Percentiles rank a stretch among this genome's conserved stretches.
These are phyloP conservation scores for Effrenium voratum DNA, from an alignment of 73 alveolate species.

Conservation along the genomic window DNA sequence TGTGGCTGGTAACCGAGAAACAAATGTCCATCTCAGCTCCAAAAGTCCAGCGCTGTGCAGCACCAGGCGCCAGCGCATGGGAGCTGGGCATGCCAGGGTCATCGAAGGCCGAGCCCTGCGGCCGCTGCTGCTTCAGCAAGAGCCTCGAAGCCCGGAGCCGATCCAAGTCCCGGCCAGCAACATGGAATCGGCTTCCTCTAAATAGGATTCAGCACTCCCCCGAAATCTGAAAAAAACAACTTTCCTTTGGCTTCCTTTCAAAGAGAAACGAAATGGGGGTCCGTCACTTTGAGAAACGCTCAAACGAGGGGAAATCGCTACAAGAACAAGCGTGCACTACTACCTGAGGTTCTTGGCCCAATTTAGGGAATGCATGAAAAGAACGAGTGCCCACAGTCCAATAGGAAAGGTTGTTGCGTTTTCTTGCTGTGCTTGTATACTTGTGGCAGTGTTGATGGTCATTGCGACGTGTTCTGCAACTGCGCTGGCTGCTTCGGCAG, in stretches of 20 bases:
- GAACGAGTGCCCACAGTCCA: no score
- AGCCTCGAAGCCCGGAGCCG: constrained; percentile 33
- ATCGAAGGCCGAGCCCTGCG: constrained; percentile 51
- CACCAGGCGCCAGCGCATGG: constrained; percentile 48
- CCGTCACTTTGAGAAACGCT: background rate
- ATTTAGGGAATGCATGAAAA: no score
- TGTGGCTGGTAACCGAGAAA: background rate
- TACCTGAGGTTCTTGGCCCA: no score
- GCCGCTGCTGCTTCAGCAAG: constrained; percentile 69
- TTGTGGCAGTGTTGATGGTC: background rate
- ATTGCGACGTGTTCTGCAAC: background rate
- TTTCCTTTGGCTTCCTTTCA: no score
- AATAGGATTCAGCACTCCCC: no score
- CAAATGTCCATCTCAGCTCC: background rate
- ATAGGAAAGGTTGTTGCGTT: no score
- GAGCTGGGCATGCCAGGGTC: constrained; percentile 90
- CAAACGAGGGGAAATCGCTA: no score
- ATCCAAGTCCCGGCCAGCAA: no score
- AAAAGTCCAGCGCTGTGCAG: background rate
- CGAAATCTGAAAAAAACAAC: no score
- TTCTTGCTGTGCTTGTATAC: no score
- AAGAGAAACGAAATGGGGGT: background rate
- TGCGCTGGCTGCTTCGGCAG: background rate
- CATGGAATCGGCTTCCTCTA: no score
- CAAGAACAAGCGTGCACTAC: no score